Percentiles rank a stretch among this genome's conserved stretches.
phyloP scores from a whole-genome alignment of 148 eudicot genomes.

The Vaccinium vitisidaea region DNA sequence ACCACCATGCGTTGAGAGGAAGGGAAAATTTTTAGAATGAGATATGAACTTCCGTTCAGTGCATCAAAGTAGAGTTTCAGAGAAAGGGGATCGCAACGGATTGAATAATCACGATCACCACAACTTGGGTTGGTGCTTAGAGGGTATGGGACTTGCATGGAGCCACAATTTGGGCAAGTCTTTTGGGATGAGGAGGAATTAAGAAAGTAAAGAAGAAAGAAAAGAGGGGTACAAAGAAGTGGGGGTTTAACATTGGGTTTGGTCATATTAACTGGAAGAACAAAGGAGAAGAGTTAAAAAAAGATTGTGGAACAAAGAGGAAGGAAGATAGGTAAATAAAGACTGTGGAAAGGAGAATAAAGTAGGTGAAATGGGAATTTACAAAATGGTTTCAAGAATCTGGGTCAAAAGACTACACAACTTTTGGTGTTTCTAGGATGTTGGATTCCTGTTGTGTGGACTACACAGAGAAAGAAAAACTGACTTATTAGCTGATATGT shows the following conservation, averaged over 20 bases:
- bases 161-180: slow-evolving; percentile 44
- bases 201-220: slow-evolving; percentile 24
- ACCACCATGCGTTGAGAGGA: slow-evolving; percentile 29
- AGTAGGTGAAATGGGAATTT: slow-evolving; percentile 15
- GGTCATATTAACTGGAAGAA: slow-evolving; percentile 13
- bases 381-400: slow-evolving; percentile 13
- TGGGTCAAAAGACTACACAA: not conserved
- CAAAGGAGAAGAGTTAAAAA: not conserved
- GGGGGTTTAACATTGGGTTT: slow-evolving; percentile 10
- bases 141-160: slow-evolving; percentile 38
- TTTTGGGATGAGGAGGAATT: slow-evolving; percentile 26
- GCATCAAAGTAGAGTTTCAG: slow-evolving; percentile 39
- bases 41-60: slow-evolving; percentile 40
- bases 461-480: not conserved
- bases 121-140: slow-evolving; percentile 38
- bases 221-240: slow-evolving; percentile 10
- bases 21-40: slow-evolving; percentile 24
- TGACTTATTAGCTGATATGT: not conserved
- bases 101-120: slow-evolving; percentile 30
- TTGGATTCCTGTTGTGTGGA: not conserved
- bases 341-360: slow-evolving; percentile 23
- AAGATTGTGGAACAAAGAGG: slow-evolving; percentile 18
- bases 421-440: slow-evolving; percentile 8
- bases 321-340: slow-evolving; percentile 25
- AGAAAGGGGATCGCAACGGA: slow-evolving; percentile 35